Evolutionary conservation across 2,329 filamentous ascomycete species (phyloP).

Genomic region (Aspergillus floridensis): DNA sequence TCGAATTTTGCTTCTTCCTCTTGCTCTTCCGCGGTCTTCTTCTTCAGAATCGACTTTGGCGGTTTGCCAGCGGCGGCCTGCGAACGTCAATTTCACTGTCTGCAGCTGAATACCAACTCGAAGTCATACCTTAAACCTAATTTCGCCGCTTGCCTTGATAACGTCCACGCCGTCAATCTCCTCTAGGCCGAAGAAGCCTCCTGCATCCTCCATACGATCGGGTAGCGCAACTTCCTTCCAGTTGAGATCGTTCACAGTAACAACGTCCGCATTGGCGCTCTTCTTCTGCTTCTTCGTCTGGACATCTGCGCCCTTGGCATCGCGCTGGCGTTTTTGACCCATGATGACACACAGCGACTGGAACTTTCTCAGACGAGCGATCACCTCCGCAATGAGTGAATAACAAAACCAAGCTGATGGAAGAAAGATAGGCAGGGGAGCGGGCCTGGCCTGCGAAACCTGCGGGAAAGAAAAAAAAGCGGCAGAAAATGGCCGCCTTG

Average conservation of each 20-base stretch:
- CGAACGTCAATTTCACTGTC: conserved; percentile 7
- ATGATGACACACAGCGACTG: conserved; percentile 18
- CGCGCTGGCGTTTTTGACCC: conserved; percentile 38
- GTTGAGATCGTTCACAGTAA: conserved; percentile 52
- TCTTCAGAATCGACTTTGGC: conserved; percentile 33
- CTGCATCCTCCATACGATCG: conserved; percentile 80
- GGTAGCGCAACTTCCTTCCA: conserved; percentile 67
- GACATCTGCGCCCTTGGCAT: conserved; percentile 26
- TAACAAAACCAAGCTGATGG: not conserved
- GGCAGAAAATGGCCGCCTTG: conserved; percentile 34
- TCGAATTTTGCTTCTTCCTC: conserved; percentile 40
- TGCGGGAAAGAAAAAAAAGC: conserved; percentile 32
- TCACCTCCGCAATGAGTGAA: not conserved
- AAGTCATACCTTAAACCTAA: conserved; percentile 42
- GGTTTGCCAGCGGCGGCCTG: conserved; percentile 37
- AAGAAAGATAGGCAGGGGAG: not conserved
- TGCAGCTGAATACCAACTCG: not conserved
- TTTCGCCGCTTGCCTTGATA: conserved; percentile 57
- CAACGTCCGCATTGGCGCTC: conserved; percentile 21
- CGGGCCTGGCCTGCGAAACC: not conserved
- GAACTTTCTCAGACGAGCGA: not conserved
- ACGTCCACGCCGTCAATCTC: conserved; percentile 90
- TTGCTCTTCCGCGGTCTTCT: conserved; percentile 16
- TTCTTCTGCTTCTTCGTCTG: conserved; percentile 40
- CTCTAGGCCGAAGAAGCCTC: conserved; percentile 88